phyloP scores from a whole-genome alignment of 257 asterid genomes.

The Solanum arcanum region DNA sequence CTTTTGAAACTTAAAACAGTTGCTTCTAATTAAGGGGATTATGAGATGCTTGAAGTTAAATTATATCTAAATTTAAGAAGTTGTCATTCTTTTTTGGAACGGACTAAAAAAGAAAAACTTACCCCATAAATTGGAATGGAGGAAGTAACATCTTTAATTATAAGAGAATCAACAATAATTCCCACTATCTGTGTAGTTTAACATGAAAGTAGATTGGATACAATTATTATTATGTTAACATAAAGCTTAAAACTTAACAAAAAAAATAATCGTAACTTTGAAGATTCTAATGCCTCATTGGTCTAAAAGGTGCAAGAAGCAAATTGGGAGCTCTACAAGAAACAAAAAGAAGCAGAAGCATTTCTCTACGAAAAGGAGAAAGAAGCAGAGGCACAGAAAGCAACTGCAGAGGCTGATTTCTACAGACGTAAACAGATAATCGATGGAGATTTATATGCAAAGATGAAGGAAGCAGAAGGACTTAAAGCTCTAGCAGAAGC shows the following conservation, averaged over 20 bases:
- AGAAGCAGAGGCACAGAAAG: slow-evolving; percentile 41
- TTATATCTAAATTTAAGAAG: neutral
- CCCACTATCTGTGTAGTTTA: neutral
- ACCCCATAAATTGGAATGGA: neutral
- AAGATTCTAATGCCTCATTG: neutral
- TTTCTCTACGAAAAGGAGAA: slow-evolving; percentile 43
- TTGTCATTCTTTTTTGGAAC: neutral
- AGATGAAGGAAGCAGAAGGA: slow-evolving; percentile 62
- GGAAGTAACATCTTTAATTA: too few relatives aligned
- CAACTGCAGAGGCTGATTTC: slow-evolving; percentile 39
- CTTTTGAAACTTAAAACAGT: neutral
- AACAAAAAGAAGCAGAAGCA: slow-evolving; percentile 53
- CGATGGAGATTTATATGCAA: slow-evolving; percentile 45
- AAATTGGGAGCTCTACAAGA: slow-evolving; percentile 58
- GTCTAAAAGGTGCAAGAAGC: slow-evolving; percentile 47
- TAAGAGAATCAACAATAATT: neutral
- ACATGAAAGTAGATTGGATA: neutral
- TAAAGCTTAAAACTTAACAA: neutral
- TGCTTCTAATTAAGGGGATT: rapidly evolving
- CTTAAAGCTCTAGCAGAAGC: slow-evolving; percentile 49
- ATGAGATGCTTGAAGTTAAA: neutral
- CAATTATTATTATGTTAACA: neutral
- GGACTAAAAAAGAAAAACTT: neutral
- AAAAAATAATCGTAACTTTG: neutral
- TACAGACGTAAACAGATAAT: slow-evolving; percentile 27